Percentiles rank a stretch among this genome's conserved stretches.
phyloP scores from a whole-genome alignment of 2,329 filamentous ascomycete species.

The Monilinia polystroma region DNA sequence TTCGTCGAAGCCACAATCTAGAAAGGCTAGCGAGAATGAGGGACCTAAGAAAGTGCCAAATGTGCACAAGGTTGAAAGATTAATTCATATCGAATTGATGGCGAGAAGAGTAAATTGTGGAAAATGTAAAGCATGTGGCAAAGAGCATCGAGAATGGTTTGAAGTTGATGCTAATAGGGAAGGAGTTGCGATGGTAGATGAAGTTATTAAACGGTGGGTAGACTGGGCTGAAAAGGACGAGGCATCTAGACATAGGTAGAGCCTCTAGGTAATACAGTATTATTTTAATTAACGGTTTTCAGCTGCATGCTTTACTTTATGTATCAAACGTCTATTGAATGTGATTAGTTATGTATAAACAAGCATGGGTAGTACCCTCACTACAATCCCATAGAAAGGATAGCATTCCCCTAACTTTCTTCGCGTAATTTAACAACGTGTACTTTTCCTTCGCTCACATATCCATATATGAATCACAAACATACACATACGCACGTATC shows the following conservation, averaged over 20 bases:
- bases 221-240: constrained; percentile 55
- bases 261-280: neutral
- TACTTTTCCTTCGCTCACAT: too few species aligned
- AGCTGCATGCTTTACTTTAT: neutral
- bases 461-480: too few species aligned
- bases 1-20: constrained; percentile 25
- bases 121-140: constrained; percentile 75
- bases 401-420: too few species aligned
- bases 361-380: too few species aligned
- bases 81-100: constrained; percentile 87
- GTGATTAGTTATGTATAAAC: neutral
- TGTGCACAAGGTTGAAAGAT: constrained; percentile 80
- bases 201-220: constrained; percentile 80
- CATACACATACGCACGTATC: too few species aligned
- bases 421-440: too few species aligned
- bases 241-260: constrained; percentile 22
- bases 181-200: constrained; percentile 67
- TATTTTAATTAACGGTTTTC: neutral
- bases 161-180: constrained; percentile 74
- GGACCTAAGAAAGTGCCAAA: constrained; percentile 73
- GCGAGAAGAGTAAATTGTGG: constrained; percentile 54
- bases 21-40: constrained; percentile 33
- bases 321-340: neutral
- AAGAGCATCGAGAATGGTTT: constrained; percentile 93
- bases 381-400: too few species aligned